phyloP scores from a whole-genome alignment of 768 basidiomycete species.

The Mrakia frigida region DNA sequence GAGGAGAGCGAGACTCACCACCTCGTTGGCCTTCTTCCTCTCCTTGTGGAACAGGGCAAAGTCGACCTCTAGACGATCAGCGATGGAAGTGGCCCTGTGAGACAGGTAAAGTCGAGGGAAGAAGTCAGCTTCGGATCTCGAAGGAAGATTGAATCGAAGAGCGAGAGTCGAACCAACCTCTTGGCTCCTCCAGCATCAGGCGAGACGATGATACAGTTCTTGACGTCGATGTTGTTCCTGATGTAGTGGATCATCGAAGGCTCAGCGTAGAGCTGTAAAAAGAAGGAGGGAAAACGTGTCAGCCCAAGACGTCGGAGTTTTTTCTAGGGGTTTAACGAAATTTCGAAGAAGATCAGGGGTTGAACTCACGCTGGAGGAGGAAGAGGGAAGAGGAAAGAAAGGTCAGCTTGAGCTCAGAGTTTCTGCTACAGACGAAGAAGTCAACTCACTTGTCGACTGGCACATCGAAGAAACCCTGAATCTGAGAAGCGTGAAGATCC shows the following conservation, averaged over 20 bases:
- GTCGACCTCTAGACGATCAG: slow-evolving; percentile 89
- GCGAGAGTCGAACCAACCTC: slow-evolving; percentile 56
- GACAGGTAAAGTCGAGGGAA: too few relatives aligned
- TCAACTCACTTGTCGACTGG: slow-evolving; percentile 74
- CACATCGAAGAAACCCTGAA: slow-evolving; percentile 98
- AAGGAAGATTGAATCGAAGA: too few relatives aligned
- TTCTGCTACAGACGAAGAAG: neutral
- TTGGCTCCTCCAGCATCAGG: slow-evolving; percentile 99
- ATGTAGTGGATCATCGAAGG: slow-evolving; percentile 92
- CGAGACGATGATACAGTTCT: slow-evolving; percentile 83
- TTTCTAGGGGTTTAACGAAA: neutral
- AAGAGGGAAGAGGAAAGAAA: neutral
- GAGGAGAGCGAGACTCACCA: slow-evolving; percentile 19
- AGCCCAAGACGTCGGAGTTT: neutral
- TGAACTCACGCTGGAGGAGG: slow-evolving; percentile 7
- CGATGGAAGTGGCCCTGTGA: slow-evolving; percentile 79
- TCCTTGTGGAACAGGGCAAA: slow-evolving; percentile 94
- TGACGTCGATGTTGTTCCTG: slow-evolving; percentile 80
- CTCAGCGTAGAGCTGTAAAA: slow-evolving; percentile 68
- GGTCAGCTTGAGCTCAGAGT: neutral
- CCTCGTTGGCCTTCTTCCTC: slow-evolving; percentile 58
- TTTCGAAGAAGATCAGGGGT: neutral
- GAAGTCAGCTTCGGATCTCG: neutral
- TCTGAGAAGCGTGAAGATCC: slow-evolving; percentile 95
- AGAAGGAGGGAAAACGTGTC: neutral